phyloP scores from a whole-genome alignment of 352 stramenopile genomes.

The Phytophthora podocarpi region DNA sequence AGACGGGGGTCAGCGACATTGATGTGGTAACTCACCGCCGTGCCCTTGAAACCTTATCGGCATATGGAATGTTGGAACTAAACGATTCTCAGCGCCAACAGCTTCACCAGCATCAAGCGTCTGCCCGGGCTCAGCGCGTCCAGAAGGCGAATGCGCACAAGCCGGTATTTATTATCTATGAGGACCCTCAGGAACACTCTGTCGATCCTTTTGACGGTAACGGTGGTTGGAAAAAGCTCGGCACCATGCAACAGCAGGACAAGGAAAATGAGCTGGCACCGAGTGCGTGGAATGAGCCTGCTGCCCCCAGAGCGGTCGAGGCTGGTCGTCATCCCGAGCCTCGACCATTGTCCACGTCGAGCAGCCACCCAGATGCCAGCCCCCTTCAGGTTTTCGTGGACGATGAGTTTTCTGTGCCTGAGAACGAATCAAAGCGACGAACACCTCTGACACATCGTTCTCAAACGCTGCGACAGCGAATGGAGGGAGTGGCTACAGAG shows the following conservation, averaged over 20 bases:
- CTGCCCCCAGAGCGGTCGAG: neutral
- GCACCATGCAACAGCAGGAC: slow-evolving; percentile 71
- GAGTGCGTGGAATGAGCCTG: slow-evolving; percentile 50
- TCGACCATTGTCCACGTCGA: slow-evolving; percentile 2
- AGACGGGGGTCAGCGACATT: slow-evolving; percentile 24
- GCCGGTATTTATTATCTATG: slow-evolving; percentile 86
- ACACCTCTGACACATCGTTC: slow-evolving; percentile 53
- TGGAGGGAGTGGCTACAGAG: slow-evolving; percentile 71
- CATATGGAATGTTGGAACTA: slow-evolving; percentile 50
- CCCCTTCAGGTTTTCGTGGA: slow-evolving; percentile 84
- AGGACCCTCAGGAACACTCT: slow-evolving; percentile 60
- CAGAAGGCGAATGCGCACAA: slow-evolving; percentile 74
- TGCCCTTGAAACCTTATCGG: slow-evolving; percentile 68
- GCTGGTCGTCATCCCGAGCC: slow-evolving; percentile 7
- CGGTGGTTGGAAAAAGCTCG: slow-evolving; percentile 73
- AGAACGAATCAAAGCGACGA: slow-evolving; percentile 26
- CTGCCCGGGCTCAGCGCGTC: slow-evolving; percentile 55
- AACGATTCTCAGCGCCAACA: slow-evolving; percentile 61
- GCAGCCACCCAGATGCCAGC: slow-evolving; percentile 14
- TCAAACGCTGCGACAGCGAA: slow-evolving; percentile 72
- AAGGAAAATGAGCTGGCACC: slow-evolving; percentile 77
- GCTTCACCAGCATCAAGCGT: slow-evolving; percentile 69
- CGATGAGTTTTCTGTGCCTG: slow-evolving; percentile 54
- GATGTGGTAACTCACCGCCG: slow-evolving; percentile 57
- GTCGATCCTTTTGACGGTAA: slow-evolving; percentile 64